phyloP scores from a whole-genome alignment of 2,329 filamentous ascomycete species.

The Talaromyces pinophilus region DNA sequence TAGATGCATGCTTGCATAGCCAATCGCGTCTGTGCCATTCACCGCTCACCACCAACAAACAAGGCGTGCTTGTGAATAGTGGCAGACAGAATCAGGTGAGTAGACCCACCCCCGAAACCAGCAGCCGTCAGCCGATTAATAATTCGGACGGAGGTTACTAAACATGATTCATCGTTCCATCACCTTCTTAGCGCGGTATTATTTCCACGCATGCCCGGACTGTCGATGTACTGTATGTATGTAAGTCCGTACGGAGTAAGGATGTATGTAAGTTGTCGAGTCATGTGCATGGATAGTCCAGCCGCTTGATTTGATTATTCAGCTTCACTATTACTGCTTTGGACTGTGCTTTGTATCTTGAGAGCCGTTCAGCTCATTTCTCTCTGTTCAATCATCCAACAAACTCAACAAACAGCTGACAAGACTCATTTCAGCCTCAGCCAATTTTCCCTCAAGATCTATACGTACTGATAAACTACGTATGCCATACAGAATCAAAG shows the following conservation, averaged over 20 bases:
- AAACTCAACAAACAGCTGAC: background rate
- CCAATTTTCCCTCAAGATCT: background rate
- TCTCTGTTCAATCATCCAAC: background rate
- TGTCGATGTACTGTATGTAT: background rate
- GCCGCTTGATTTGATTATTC: background rate
- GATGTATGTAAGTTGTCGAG: background rate
- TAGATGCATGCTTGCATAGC: background rate
- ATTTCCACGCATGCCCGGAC: background rate
- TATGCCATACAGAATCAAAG: conserved; percentile 8
- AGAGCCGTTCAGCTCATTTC: background rate
- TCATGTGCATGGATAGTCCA: background rate
- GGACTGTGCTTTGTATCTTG: background rate
- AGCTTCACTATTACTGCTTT: background rate
- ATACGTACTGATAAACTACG: background rate
- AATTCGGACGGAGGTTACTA: conserved; percentile 1
- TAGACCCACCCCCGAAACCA: background rate
- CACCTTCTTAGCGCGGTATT: background rate
- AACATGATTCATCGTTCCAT: background rate
- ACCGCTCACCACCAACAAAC: background rate
- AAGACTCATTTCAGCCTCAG: background rate
- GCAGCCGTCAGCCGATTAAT: background rate
- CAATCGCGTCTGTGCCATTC: background rate
- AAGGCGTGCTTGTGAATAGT: background rate
- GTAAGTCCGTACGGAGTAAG: background rate
- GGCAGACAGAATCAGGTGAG: background rate